phyloP scores from a whole-genome alignment of 1,139 yeast genomes.

The Hyphopichia fennica region DNA sequence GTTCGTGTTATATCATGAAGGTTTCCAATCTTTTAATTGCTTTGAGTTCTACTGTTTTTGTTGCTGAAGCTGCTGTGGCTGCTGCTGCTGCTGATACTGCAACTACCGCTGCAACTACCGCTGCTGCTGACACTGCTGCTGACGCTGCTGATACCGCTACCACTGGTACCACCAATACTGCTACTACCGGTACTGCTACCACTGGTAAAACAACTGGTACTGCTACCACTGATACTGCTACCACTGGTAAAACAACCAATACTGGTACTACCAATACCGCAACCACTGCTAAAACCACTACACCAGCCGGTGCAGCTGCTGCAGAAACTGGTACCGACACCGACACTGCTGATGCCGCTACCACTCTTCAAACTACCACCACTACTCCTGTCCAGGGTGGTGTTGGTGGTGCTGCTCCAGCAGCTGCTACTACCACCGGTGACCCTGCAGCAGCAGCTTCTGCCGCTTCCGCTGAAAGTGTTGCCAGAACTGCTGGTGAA shows the following conservation, averaged over 20 bases:
- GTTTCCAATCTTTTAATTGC: too few species aligned
- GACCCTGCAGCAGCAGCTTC: constrained; percentile 9
- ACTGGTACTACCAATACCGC: constrained; percentile 10
- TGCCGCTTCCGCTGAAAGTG: constrained; percentile 6
- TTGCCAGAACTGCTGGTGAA: constrained; percentile 5
- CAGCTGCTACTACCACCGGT: constrained; percentile 1
- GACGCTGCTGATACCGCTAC: constrained; percentile 11
- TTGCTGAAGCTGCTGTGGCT: constrained; percentile 8
- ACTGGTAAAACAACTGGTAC: constrained; percentile 11
- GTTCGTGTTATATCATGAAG: too few species aligned
- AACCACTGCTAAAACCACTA: constrained; percentile 6
- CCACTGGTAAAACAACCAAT: constrained; percentile 10
- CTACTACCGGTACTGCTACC: constrained; percentile 11
- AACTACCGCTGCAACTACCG: constrained; percentile 9
- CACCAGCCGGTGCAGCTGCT: constrained; percentile 7
- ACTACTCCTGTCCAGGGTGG: constrained; percentile 8
- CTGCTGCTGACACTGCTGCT: constrained; percentile 10
- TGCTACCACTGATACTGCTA: constrained; percentile 11
- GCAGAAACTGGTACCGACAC: constrained; percentile 5
- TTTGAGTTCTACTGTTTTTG: constrained; percentile 9
- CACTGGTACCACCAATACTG: constrained; percentile 10
- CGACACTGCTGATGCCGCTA: constrained; percentile 1
- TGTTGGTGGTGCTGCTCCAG: not conserved
- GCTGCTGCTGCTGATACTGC: constrained; percentile 10
- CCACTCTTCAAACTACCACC: constrained; percentile 7